These are phyloP conservation scores for Limtongozyma cylindracea DNA, from an alignment of 805 yeast species.

Conservation along the genomic window DNA sequence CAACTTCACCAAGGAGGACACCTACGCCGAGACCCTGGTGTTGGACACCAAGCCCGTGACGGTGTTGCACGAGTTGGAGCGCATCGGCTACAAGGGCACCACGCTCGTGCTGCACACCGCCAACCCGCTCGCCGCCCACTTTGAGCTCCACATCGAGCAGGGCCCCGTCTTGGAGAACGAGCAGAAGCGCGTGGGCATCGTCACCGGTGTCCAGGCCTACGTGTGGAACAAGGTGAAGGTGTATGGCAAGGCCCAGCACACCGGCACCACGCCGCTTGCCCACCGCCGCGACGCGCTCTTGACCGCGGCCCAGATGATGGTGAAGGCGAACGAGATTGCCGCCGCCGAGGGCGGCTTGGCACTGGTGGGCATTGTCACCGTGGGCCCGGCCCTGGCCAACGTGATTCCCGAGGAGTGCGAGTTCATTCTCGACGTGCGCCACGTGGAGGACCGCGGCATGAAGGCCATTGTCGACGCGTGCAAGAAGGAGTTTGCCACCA, in stretches of 20 bases:
- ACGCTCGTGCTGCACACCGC: conserved; percentile 17
- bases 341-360: conserved; percentile 22
- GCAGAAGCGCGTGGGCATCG: conserved; percentile 33
- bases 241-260: conserved; percentile 40
- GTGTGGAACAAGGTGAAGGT: conserved; percentile 33
- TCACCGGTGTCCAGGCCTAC: conserved; percentile 41
- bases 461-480: conserved; percentile 11
- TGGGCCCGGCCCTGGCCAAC: conserved; percentile 37
- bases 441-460: conserved; percentile 18
- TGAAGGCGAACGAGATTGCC: conserved; percentile 29
- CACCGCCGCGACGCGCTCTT: conserved; percentile 36
- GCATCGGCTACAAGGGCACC: conserved; percentile 39
- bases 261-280: conserved; percentile 48
- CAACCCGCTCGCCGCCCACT: conserved; percentile 40
- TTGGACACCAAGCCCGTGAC: conserved; percentile 20
- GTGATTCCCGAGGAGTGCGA: conserved; percentile 38
- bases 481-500: conserved; percentile 9
- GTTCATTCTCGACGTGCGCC: conserved; percentile 38
- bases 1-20: conserved; percentile 15
- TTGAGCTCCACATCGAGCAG: conserved; percentile 56
- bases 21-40: conserved; percentile 24
- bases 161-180: conserved; percentile 44
- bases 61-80: conserved; percentile 24
- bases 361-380: conserved; percentile 29
- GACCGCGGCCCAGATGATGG: conserved; percentile 30